Evolutionary conservation across 2,329 filamentous ascomycete species (phyloP).

Genomic region (Aspergillus brasiliensis): DNA sequence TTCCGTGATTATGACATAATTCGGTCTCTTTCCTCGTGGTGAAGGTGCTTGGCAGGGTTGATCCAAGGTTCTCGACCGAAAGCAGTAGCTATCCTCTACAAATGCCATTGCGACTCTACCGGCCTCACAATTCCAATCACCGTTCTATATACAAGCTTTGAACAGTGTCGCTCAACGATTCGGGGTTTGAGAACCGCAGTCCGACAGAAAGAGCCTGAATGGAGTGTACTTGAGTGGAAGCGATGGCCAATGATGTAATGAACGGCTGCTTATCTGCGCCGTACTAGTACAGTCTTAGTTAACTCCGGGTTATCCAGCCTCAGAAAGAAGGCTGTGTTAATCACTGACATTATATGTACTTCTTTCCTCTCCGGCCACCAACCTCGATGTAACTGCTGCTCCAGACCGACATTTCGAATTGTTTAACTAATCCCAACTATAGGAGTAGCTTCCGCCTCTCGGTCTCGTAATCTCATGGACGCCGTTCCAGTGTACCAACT

Average conservation of each 20-base stretch:
- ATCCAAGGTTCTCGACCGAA: not conserved
- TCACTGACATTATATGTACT: too few species aligned
- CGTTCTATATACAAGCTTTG: not conserved
- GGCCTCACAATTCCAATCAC: too few species aligned
- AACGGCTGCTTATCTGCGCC: not conserved
- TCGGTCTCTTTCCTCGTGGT: not conserved
- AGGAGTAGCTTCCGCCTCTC: too few species aligned
- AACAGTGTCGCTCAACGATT: not conserved
- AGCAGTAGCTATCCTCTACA: not conserved
- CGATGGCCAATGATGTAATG: slow-evolving; percentile 1
- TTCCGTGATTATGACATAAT: slow-evolving; percentile 1
- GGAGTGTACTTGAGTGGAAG: not conserved
- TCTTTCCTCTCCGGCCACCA: too few species aligned
- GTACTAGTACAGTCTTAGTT: too few species aligned
- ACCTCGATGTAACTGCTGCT: too few species aligned
- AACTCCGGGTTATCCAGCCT: too few species aligned
- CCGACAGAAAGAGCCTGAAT: not conserved
- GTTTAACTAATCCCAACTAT: not conserved
- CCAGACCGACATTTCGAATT: not conserved
- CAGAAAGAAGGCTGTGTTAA: too few species aligned
- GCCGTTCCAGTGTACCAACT: not conserved
- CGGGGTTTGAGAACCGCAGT: not conserved
- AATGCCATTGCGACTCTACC: not conserved
- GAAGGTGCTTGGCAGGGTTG: not conserved
- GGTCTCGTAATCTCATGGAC: not conserved